Base-by-base conservation (phyloP, 169 alveolate species). In the Plasmodium reichenowi region DNA sequence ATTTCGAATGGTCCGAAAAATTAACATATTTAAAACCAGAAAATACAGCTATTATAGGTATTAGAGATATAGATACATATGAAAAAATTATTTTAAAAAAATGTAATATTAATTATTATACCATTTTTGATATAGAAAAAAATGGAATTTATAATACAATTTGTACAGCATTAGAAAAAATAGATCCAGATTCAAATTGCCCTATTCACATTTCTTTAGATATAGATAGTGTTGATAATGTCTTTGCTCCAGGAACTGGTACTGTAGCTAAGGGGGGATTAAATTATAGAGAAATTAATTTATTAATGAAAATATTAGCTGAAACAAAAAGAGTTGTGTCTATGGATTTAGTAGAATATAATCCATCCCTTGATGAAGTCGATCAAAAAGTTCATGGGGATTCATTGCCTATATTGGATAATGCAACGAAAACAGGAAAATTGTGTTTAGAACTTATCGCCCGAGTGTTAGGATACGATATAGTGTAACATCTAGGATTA, bases 191-290 rank as follows among this genome's bases (percentile, higher is more conserved):
- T 56, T 56, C 72, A 43, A 56, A 86, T 9, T 58, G 58, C 12
- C 94, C 95, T 13, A 60, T 92, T 26, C 91, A 88, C 54, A 32
- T 88, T 5, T 85, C 93, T 3, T 24, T 88, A 26, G 95, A 92
- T 54, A 72, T 92, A 7, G 95, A 92, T 73, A 86, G 92, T 50
- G 76, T 68, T 20, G 95, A 92, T 50, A 72, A 83, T 24, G 6
- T 72, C 3, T 68, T 32, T 13, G 95, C 94, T 0, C 93, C 93
- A 4, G 95, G 94, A 67, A 92, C 95, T 2, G 95, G 95, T 7
- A 92, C 95, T 8, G 60, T 72, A 22, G 88, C 89, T 13, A 67
- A 70, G 48, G 95, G 95, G 0, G 95, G 95, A 10, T 74, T 92
- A 64, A 92, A 38, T 59, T 88, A 92, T 58, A 68, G 92, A 47